phyloP scores from a whole-genome alignment of 23 red algal species.

The Pyropia yezoensis region DNA sequence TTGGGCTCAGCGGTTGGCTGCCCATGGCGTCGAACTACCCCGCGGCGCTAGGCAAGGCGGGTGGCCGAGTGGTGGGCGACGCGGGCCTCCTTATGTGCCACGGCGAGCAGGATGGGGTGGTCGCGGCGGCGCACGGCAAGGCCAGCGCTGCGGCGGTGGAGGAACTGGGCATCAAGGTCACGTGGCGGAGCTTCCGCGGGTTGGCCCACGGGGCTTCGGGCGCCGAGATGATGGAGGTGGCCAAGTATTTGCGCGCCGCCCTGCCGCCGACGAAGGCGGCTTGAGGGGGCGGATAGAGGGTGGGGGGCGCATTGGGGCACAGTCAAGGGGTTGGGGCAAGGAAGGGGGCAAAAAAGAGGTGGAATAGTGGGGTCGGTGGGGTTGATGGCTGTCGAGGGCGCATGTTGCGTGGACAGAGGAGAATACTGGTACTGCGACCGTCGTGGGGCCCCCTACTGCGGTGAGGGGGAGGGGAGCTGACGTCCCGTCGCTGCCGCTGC shows the following conservation, averaged over 20 bases:
- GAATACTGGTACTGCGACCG: too few species aligned
- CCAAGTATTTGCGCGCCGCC: constrained; percentile 24
- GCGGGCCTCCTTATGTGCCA: constrained; percentile 35
- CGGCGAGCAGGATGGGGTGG: constrained; percentile 39
- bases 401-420: too few species aligned
- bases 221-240: constrained; percentile 28
- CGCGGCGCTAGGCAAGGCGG: constrained; percentile 9
- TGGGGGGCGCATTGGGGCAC: too few species aligned
- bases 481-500: too few species aligned
- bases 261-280: constrained; percentile 7
- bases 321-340: too few species aligned
- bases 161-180: constrained; percentile 11
- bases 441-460: too few species aligned
- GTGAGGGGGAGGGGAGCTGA: too few species aligned
- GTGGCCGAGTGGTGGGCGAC: not conserved
- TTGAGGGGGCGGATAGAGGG: too few species aligned
- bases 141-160: constrained; percentile 14
- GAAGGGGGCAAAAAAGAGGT: too few species aligned
- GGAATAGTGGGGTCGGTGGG: too few species aligned
- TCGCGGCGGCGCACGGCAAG: constrained; percentile 14
- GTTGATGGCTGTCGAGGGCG: too few species aligned
- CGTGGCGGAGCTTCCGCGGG: constrained; percentile 26
- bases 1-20: constrained; percentile 77
- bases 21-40: constrained; percentile 32
- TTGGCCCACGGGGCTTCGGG: constrained; percentile 32